Evolutionary conservation across 768 basidiomycete species (phyloP), one percentile per base, ranked within the genome.

Genomic region (Rhodotorula diobovata): DNA sequence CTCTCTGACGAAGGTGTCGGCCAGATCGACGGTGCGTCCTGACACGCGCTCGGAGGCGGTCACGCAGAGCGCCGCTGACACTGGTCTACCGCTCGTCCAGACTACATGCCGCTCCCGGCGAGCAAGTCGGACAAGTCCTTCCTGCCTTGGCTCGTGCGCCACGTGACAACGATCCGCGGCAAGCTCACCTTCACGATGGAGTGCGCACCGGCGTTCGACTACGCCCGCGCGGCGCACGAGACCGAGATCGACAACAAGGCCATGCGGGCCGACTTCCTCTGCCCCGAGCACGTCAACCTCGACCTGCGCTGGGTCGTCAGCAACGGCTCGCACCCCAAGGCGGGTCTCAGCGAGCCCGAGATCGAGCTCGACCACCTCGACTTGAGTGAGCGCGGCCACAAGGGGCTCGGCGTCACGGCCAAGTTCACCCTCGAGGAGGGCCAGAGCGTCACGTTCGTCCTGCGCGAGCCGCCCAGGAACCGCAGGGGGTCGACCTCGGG

Each of bases 181-280:
- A 84, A 79, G 14, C 82, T 96, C 43, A 88, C 90, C 0, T 83
- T 95, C 63, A 84, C 86, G 67, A 85, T 97, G 32, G 91, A 98
- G 82, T 93, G 91, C 76, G 92, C 91, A 0, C 95, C 95, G 0
- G 95, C 93, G 0, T 99, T 99, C 86, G 89, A 96, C 80, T 99
- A 99, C 77, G 93, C 92, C 1, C 85, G 89, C 21, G 85, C 87
- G 59, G 60, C 83, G 5, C 95, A 98, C 80, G 85, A 83, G 15
- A 89, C 89, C 1, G 79, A 83, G 71, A 76, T 74, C 75, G 34
- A 72, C 66, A 55, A 70, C n/a, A 68, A 70, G 10, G 71, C 73
- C 18, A 67, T 76, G 12, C 86, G 86, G 57, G 89, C 83, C 0
- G 65, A 87, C 11, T 92, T 91, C 76, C 82, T 16, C 9, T 70